Evolutionary conservation across 768 basidiomycete species (phyloP), one percentile per base, ranked within the genome.

Genomic region (Favolaschia claudopus): DNA sequence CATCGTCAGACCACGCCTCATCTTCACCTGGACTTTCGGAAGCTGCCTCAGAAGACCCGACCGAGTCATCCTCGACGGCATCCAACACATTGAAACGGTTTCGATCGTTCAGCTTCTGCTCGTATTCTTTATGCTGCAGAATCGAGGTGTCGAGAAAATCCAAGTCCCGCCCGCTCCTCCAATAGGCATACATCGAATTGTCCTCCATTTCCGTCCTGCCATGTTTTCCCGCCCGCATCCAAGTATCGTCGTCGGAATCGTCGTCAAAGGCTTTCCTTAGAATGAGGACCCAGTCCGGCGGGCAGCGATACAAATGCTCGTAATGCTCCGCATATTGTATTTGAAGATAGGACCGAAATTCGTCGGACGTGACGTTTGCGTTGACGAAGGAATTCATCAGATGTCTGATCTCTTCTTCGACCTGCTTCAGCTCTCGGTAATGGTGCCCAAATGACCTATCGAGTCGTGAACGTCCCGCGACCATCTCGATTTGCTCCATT

Each of bases 401-500:
- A 0, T 69, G 33, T 14, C 66, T 71, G 60, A 92, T 82, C 10
- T 81, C 72, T 20, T 75, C 70, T 63, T 88, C 79, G 4, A 82
- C 69, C 0, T 53, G 31, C 69, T 84, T 85, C 45, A 88, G 71
- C 0, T 70, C 70, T 3, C 68, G 63, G 52, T 72, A 78, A 34
- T 81, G 74, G 3, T 68, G 43, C 5, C 61, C 63, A 31, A 75
- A 75, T 0, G 74, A 65, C 4, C 70, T 68, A 49, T 77, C 69
- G 17, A 87, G 74, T 0, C 77, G 75, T 0, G 81, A 80, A 31
- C 73, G 68, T 2, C 71, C 71, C 3, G 77, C 75, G 0, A 76
- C 77, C 31, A 73, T 70, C 65, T 91, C 89, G 15, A 89, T 68
- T 1, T 76, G 82, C 58, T 89, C 84, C 15, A 93, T 78, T 4